These are phyloP conservation scores for Tulasnella sp. DNA, from an alignment of 768 basidiomycete species.

Conservation along the genomic window DNA sequence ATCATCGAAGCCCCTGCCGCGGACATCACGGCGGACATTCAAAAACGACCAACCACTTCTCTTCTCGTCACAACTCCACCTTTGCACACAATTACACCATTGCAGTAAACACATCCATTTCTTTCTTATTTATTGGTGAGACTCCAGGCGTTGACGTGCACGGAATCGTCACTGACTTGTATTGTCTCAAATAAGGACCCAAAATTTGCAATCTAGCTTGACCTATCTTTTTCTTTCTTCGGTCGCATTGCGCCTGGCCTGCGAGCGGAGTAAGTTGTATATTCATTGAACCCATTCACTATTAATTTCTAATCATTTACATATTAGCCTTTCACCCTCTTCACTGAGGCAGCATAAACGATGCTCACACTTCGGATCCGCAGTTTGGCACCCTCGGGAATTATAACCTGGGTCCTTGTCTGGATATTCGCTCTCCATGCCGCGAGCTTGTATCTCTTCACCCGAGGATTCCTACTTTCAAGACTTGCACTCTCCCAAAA, in stretches of 20 bases:
- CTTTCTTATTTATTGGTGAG: constrained; percentile 2
- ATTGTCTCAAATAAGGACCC: not conserved
- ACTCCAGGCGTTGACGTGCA: no score
- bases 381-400: not conserved
- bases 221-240: not conserved
- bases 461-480: constrained; percentile 82
- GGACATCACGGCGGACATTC: not conserved
- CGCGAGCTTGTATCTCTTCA: constrained; percentile 83
- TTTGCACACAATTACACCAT: no score
- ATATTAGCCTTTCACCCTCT: not conserved
- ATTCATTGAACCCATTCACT: not conserved
- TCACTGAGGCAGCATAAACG: not conserved
- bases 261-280: not conserved
- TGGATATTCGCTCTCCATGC: constrained; percentile 61
- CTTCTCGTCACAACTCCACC: not conserved
- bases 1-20: not conserved
- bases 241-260: not conserved
- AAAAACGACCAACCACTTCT: not conserved
- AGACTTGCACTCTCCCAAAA: constrained; percentile 64
- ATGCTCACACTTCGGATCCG: not conserved
- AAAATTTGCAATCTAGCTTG: constrained; percentile 2
- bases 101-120: no score
- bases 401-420: constrained; percentile 30
- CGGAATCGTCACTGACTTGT: not conserved
- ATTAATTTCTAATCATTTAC: not conserved